Percentiles rank a stretch among this genome's conserved stretches.
Evolutionary conservation across 352 stramenopile genomes (phyloP).

Genomic region (Aphanomyces euteiches): DNA sequence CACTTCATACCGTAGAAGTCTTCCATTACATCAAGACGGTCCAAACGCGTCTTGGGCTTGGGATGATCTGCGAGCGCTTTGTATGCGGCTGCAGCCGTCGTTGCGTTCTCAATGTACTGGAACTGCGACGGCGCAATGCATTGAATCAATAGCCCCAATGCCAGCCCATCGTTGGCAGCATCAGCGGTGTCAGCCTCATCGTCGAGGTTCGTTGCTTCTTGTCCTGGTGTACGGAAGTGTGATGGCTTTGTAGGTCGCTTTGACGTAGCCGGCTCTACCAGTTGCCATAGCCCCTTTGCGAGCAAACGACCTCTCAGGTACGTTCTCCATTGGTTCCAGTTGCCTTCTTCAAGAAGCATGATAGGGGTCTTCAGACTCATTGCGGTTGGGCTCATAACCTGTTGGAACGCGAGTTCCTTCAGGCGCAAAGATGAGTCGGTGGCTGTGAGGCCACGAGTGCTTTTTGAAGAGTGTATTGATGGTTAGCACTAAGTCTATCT

Average conservation of each 20-base stretch:
- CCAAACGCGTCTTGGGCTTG: not conserved
- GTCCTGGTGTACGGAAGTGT: not conserved
- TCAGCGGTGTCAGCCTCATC: not conserved
- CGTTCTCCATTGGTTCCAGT: conserved; percentile 7
- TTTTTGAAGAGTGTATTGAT: no score
- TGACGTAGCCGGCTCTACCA: not conserved
- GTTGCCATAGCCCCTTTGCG: not conserved
- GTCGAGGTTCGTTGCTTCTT: not conserved
- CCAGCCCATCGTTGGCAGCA: not conserved
- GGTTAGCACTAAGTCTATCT: not conserved
- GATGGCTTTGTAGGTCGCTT: not conserved
- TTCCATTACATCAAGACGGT: not conserved
- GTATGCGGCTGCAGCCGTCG: not conserved
- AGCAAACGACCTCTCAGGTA: not conserved
- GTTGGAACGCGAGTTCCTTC: no score
- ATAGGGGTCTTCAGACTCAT: not conserved
- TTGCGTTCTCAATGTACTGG: not conserved
- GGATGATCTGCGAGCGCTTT: not conserved
- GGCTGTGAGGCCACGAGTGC: no score
- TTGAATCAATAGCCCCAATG: not conserved
- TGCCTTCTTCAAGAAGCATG: not conserved
- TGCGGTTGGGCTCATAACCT: not conserved
- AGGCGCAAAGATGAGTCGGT: no score
- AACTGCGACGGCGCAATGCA: not conserved
- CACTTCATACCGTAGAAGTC: not conserved